Base-by-base conservation (phyloP, 768 basidiomycete species). In the Panellus pusillus region DNA sequence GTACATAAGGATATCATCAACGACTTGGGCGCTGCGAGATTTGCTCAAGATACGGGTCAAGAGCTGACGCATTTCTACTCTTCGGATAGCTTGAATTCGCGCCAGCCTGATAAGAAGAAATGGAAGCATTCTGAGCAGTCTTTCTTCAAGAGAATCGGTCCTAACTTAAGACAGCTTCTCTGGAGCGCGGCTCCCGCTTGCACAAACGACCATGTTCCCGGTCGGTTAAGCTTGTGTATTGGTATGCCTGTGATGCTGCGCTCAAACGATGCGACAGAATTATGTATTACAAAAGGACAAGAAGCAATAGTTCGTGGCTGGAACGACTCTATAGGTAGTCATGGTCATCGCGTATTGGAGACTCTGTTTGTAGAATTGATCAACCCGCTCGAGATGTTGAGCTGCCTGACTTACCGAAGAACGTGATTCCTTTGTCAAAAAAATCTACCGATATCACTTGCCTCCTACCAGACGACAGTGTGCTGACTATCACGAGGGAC, bases 211-310 rank as follows among this genome's bases (percentile, higher is more conserved):
- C 57, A 63, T 28, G 46, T 68, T 19, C 63, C 70, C 13, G 68
- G 66, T 19, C 63, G 65, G 31, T 50, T 76, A 2, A 48, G 58
- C 7, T 39, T 71, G 18, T 70, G 69, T 53, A 17, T 66, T 14
- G 70, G 69, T 2, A 56, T 71, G 44, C 74, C 75, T 17, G 57
- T 18, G 24, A 49, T 49, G 38, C 15, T 36, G 37, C 17, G n/a
- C 9, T 20, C 19, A 20, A 44, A 44, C 14, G 19, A 24, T 20
- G 43, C 43, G 7, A 44, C 43, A 11, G 43, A 44, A 62, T 31
- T 70, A 0, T 68, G 68, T 48, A 69, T 72, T 0, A 73, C 69
- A 8, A 70, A 70, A 39, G 69, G 71, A 1, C 68, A 70, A 47
- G 69, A 73, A 51, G 71, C 41, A 0, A 37, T 20, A 15, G 61